These are phyloP conservation scores for Kalmusia sp. DNA, from an alignment of 2,329 filamentous ascomycete genomes.

Conservation along the genomic window DNA sequence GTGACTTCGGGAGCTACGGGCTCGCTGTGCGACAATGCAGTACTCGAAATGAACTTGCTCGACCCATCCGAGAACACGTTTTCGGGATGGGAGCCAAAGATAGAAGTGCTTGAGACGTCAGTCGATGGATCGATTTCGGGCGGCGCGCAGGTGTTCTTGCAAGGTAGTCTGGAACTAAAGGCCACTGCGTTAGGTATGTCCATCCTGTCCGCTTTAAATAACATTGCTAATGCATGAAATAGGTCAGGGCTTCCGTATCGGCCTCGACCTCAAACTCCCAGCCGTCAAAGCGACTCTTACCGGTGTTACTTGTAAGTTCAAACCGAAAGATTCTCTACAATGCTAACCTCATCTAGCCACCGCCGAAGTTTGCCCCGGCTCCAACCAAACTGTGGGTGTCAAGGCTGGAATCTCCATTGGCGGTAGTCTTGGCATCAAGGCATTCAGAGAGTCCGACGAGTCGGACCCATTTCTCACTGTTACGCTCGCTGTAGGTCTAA, in stretches of 20 bases:
- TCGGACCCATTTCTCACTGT: slow-evolving; percentile 22
- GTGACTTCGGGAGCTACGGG: slow-evolving; percentile 19
- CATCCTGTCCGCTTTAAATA: not conserved
- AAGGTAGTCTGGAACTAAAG: slow-evolving; percentile 22
- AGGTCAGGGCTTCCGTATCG: slow-evolving; percentile 21
- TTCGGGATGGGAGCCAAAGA: slow-evolving; percentile 22
- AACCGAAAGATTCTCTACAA: not conserved
- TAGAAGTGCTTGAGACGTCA: slow-evolving; percentile 17
- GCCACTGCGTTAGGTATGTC: slow-evolving; percentile 16
- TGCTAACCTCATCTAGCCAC: slow-evolving; percentile 16
- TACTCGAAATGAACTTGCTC: slow-evolving; percentile 24
- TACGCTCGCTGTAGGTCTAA: slow-evolving; percentile 19
- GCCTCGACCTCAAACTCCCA: slow-evolving; percentile 22
- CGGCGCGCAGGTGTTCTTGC: slow-evolving; percentile 18
- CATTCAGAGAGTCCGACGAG: slow-evolving; percentile 12
- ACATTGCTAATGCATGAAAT: slow-evolving; percentile 4
- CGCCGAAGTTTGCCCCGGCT: slow-evolving; percentile 18
- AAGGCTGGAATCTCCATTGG: slow-evolving; percentile 16
- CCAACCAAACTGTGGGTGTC: slow-evolving; percentile 17
- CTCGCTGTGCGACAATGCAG: slow-evolving; percentile 18
- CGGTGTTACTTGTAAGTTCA: slow-evolving; percentile 18
- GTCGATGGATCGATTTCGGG: slow-evolving; percentile 22
- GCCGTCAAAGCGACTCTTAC: slow-evolving; percentile 20
- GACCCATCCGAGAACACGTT: slow-evolving; percentile 23
- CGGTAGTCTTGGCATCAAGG: slow-evolving; percentile 17